Conservation (phyloP, 176 grass and related monocot genomes). For the Zea mays region DNA sequence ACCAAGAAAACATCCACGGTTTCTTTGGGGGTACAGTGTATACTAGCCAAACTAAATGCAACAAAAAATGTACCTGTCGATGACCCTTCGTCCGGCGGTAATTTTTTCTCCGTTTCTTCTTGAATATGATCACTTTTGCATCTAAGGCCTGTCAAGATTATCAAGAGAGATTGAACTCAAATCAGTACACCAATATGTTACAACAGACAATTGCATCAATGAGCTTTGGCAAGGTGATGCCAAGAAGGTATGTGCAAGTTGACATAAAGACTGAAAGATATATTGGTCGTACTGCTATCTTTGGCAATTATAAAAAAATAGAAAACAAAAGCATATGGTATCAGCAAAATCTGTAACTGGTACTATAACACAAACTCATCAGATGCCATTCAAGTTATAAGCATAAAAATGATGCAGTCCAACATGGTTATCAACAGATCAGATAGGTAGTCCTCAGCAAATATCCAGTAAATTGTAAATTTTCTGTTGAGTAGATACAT, state of each 20-base stretch:
- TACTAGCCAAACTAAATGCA: not conserved
- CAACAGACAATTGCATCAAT: slow-evolving; percentile 8
- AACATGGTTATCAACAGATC: not conserved
- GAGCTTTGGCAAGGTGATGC: not conserved
- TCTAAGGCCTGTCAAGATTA: slow-evolving; percentile 64
- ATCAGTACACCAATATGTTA: not conserved
- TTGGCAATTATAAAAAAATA: not conserved
- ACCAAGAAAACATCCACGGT: not conserved
- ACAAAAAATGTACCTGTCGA: slow-evolving; percentile 63
- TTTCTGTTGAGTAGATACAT: slow-evolving; percentile 10
- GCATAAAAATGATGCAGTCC: slow-evolving; percentile 11
- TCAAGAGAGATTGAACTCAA: slow-evolving; percentile 22
- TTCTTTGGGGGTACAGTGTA: slow-evolving; percentile 3
- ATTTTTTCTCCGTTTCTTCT: slow-evolving; percentile 98
- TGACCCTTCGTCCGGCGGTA: slow-evolving; percentile 95
- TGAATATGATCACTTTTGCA: slow-evolving; percentile 99
- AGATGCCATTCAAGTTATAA: slow-evolving; percentile 23
- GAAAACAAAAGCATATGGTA: not conserved
- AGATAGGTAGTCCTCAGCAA: not conserved
- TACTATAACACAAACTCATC: slow-evolving; percentile 11
- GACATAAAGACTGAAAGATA: not conserved
- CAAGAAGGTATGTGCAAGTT: not conserved
- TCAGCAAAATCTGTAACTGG: not conserved
- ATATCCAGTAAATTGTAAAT: not conserved
- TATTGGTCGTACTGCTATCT: not conserved